phyloP scores from a whole-genome alignment of 352 stramenopile species.

The Pythium dissimile region DNA sequence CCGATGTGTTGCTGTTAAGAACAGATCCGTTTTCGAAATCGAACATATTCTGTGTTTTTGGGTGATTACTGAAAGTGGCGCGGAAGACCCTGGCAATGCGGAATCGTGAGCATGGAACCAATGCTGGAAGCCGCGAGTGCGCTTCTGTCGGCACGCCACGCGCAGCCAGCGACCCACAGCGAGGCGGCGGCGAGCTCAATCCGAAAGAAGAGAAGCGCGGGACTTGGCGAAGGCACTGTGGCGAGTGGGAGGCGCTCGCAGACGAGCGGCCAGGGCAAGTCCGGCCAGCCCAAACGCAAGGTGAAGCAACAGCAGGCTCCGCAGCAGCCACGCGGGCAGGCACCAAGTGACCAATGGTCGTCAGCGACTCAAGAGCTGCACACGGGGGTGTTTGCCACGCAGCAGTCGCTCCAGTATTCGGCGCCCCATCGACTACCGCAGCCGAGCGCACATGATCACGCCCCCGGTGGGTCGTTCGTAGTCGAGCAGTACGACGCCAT shows the following conservation, averaged over 20 bases:
- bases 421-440: no score
- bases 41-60: slow-evolving; percentile 13
- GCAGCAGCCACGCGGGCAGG: background rate
- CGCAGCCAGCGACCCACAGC: background rate
- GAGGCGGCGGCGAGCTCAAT: background rate
- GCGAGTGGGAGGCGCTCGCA: background rate
- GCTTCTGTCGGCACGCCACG: slow-evolving; percentile 14
- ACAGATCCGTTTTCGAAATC: background rate
- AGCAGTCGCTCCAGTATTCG: no score
- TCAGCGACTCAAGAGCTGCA: no score
- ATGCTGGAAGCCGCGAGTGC: slow-evolving; percentile 7
- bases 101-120: background rate
- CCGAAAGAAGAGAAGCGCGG: background rate
- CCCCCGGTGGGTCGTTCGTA: no score
- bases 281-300: background rate
- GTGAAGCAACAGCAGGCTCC: background rate
- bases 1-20: slow-evolving; percentile 2
- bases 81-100: background rate
- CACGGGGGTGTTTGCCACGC: no score
- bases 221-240: no score
- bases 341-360: background rate
- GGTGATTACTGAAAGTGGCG: slow-evolving; percentile 16
- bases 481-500: background rate
- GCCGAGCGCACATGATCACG: no score
- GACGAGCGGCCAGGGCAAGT: background rate